phyloP scores from a whole-genome alignment of 108 stramenopile species.

The Fragilariopsis cylindrus region DNA sequence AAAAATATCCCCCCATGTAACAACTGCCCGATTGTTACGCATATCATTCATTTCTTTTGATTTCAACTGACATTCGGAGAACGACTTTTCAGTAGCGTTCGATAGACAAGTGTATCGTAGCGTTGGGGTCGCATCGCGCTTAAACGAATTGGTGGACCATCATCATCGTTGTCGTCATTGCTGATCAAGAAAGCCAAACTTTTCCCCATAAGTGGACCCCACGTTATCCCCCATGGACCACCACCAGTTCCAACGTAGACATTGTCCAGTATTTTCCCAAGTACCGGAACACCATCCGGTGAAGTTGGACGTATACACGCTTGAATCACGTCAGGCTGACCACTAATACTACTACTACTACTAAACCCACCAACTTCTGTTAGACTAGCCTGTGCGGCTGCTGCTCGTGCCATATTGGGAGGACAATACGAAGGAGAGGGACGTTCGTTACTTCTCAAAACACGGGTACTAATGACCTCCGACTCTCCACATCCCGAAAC shows the following conservation, averaged over 20 bases:
- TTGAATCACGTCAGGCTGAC: conserved; percentile 4
- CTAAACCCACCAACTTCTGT: background rate
- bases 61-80: background rate
- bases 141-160: conserved; percentile 19
- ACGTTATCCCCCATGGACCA: conserved; percentile 40
- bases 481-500: conserved; percentile 37
- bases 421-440: conserved; percentile 2
- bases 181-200: conserved; percentile 13
- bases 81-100: conserved; percentile 16
- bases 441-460: conserved; percentile 7
- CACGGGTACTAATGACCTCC: conserved; percentile 16
- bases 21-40: too few species aligned
- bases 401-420: conserved; percentile 20
- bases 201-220: conserved; percentile 34
- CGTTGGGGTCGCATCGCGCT: conserved; percentile 12
- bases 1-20: too few species aligned
- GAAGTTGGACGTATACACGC: conserved; percentile 33
- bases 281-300: conserved; percentile 29
- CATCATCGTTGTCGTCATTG: conserved; percentile 1
- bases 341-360: background rate
- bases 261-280: conserved; percentile 24
- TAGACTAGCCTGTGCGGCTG: conserved; percentile 24
- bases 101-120: conserved; percentile 33
- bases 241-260: conserved; percentile 34
- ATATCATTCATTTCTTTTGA: background rate